phyloP scores from a whole-genome alignment of 108 stramenopile genomes.

The Cafeteria roenbergensis region DNA sequence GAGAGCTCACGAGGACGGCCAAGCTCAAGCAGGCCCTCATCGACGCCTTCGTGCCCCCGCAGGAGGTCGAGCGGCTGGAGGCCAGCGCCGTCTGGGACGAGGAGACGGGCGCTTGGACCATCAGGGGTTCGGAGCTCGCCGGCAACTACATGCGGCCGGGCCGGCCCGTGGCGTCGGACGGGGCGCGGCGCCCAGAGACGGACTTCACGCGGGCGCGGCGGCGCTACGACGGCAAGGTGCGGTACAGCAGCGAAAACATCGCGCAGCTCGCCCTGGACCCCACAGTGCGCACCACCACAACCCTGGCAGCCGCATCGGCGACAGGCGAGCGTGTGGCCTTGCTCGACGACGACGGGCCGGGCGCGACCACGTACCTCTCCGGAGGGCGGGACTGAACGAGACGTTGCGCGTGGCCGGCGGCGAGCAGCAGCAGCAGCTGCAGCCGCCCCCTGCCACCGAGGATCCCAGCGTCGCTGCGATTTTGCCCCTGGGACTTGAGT shows the following conservation, averaged over 20 bases:
- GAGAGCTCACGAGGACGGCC: conserved; percentile 59
- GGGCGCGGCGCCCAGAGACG: conserved; percentile 55
- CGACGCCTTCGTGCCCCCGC: conserved; percentile 56
- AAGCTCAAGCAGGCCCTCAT: conserved; percentile 74
- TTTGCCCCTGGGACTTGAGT: too few species aligned
- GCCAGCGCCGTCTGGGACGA: conserved; percentile 64
- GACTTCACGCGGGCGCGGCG: conserved; percentile 33
- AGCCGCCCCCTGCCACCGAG: too few species aligned
- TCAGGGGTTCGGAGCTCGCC: conserved; percentile 35
- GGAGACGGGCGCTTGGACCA: conserved; percentile 48
- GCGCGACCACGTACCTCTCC: too few species aligned
- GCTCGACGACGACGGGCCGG: too few species aligned
- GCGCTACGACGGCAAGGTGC: background rate
- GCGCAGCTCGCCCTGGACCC: conserved; percentile 11
- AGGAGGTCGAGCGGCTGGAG: conserved; percentile 45
- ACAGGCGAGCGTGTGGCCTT: too few species aligned
- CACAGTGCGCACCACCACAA: background rate
- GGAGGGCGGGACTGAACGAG: too few species aligned
- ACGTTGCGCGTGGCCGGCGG: too few species aligned
- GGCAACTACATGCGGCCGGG: conserved; percentile 40
- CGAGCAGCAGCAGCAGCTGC: too few species aligned
- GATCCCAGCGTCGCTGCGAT: too few species aligned
- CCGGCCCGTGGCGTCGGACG: conserved; percentile 30
- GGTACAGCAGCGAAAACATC: background rate
- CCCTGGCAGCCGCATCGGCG: too few species aligned